A percentile compares a stretch with the other conserved stretches of the same genome.
phyloP scores from a whole-genome alignment of 139 green algal species.

The Astrephomene gubernaculifera region DNA sequence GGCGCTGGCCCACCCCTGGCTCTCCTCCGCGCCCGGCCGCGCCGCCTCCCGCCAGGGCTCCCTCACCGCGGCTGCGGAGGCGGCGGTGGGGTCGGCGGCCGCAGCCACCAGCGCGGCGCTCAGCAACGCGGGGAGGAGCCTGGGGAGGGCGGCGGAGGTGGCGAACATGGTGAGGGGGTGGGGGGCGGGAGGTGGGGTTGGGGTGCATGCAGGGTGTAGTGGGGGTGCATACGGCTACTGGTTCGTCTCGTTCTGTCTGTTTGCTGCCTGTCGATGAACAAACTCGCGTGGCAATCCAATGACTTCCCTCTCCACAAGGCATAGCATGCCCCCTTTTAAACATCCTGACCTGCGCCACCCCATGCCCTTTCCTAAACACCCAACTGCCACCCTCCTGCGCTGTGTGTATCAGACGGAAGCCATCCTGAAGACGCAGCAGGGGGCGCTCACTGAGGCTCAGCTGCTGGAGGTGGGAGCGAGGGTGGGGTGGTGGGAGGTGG shows the following conservation, averaged over 20 bases:
- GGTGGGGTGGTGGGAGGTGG: background rate
- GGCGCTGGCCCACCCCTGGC: slow-evolving; percentile 69
- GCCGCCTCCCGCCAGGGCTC: slow-evolving; percentile 40
- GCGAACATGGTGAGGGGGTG: slow-evolving; percentile 21
- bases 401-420: slow-evolving; percentile 45
- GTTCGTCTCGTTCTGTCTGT: too few relatives aligned
- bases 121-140: background rate
- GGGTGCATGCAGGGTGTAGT: too few relatives aligned
- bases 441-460: slow-evolving; percentile 40
- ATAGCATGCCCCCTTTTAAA: too few relatives aligned
- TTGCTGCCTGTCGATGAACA: too few relatives aligned
- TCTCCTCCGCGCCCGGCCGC: slow-evolving; percentile 45
- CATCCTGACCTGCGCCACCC: too few relatives aligned
- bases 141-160: background rate
- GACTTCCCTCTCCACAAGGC: too few relatives aligned
- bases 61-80: slow-evolving; percentile 35
- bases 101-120: slow-evolving; percentile 9
- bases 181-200: background rate
- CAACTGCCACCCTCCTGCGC: too few relatives aligned
- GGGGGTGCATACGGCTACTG: too few relatives aligned
- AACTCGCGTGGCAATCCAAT: too few relatives aligned
- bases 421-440: slow-evolving; percentile 26
- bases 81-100: slow-evolving; percentile 2
- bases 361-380: too few relatives aligned
- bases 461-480: slow-evolving; percentile 46